Conservation (phyloP, 768 basidiomycete genomes). For the Obba rivulosa region DNA sequence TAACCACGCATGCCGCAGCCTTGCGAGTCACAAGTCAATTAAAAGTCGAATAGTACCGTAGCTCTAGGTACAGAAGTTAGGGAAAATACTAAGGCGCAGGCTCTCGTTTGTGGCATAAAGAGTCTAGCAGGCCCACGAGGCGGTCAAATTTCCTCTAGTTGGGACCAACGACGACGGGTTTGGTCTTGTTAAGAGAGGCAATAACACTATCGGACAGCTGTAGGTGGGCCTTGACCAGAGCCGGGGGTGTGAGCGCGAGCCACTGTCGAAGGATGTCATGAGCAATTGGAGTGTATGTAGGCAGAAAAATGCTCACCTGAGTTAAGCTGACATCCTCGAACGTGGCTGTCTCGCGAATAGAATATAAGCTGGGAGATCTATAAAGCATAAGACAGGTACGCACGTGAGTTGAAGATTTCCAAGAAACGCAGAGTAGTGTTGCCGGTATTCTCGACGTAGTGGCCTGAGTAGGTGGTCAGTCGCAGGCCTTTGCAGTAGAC, state of each 20-base stretch:
- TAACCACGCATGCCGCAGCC: no score
- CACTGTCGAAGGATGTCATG: slow-evolving; percentile 32
- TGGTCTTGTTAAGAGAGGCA: slow-evolving; percentile 41
- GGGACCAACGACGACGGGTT: slow-evolving; percentile 41
- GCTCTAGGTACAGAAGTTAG: no score
- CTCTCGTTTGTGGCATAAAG: no score
- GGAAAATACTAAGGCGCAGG: no score
- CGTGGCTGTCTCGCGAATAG: slow-evolving; percentile 10
- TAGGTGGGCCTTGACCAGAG: slow-evolving; percentile 56
- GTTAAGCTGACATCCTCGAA: slow-evolving; percentile 27
- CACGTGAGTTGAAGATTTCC: slow-evolving; percentile 33
- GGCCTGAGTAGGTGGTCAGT: slow-evolving; percentile 7
- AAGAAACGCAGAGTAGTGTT: slow-evolving; percentile 32
- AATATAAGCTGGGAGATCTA: not conserved
- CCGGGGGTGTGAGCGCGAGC: slow-evolving; percentile 54
- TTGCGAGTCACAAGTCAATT: no score
- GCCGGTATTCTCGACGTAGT: slow-evolving; percentile 40
- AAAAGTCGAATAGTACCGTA: no score
- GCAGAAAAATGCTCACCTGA: slow-evolving; percentile 15
- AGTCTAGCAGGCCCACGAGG: no score
- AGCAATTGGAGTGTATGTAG: not conserved
- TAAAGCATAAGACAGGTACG: not conserved
- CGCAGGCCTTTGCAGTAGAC: not conserved
- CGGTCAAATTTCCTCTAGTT: not conserved
- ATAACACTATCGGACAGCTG: slow-evolving; percentile 47